These are phyloP conservation scores for Zychaea mexicana DNA, from an alignment of 371 early-diverging fungal genomes.

Conservation along the genomic window DNA sequence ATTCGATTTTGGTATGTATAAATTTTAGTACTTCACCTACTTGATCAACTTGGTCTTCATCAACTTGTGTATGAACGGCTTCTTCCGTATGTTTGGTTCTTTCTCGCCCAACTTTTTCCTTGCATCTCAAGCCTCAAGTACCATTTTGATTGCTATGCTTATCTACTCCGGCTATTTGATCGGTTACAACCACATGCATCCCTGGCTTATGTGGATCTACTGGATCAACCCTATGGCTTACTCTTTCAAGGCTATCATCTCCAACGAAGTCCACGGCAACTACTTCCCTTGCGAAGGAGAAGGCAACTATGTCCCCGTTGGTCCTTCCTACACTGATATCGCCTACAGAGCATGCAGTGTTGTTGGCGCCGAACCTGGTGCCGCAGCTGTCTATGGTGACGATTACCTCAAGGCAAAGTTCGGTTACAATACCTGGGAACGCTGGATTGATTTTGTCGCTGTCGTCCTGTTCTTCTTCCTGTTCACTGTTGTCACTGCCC, in stretches of 20 bases:
- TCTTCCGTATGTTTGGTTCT: conserved; percentile 65
- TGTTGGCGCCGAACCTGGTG: conserved; percentile 53
- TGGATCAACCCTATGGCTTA: conserved; percentile 75
- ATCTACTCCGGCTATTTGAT: conserved; percentile 67
- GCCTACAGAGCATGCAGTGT: conserved; percentile 59
- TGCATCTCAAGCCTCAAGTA: conserved; percentile 57
- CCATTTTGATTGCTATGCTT: conserved; percentile 53
- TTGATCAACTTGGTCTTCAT: conserved; percentile 44
- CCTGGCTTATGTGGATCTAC: conserved; percentile 74
- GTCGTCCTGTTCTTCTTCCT: conserved; percentile 58
- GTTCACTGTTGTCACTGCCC: conserved; percentile 52
- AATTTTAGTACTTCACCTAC: conserved; percentile 58
- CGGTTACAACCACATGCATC: conserved; percentile 64
- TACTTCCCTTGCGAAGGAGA: conserved; percentile 40
- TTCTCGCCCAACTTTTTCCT: conserved; percentile 58
- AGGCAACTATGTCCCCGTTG: conserved; percentile 39
- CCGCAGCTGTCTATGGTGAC: conserved; percentile 44
- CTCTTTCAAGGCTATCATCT: conserved; percentile 64
- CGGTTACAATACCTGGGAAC: conserved; percentile 45
- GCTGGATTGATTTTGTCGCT: conserved; percentile 65
- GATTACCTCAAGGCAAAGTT: conserved; percentile 50
- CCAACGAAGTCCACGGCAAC: conserved; percentile 64
- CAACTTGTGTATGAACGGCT: conserved; percentile 59
- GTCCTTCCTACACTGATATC: conserved; percentile 42
- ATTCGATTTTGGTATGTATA: not conserved